Evolutionary conservation across 2,329 filamentous ascomycete species (phyloP).

Genomic region (Neodidymelliopsis sp.): DNA sequence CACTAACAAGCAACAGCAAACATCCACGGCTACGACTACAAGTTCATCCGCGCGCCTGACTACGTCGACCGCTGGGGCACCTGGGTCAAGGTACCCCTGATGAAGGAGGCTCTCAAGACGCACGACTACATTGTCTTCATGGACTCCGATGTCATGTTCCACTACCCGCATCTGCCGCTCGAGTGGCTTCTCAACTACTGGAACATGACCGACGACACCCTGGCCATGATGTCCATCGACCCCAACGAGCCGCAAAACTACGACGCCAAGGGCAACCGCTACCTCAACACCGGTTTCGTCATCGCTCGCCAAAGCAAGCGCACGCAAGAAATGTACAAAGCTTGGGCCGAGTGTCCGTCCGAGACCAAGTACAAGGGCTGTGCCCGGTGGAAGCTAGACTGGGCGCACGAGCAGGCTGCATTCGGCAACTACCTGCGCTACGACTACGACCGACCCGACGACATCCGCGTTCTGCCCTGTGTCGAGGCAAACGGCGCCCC

Average conservation of each 20-base stretch:
- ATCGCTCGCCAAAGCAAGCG: slow-evolving; percentile 51
- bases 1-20: slow-evolving; percentile 41
- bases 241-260: slow-evolving; percentile 53
- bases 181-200: slow-evolving; percentile 62
- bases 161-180: slow-evolving; percentile 56
- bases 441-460: slow-evolving; percentile 47
- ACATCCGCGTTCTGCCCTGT: slow-evolving; percentile 49
- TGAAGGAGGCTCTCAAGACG: slow-evolving; percentile 51
- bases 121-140: slow-evolving; percentile 57
- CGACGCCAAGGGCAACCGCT: slow-evolving; percentile 51
- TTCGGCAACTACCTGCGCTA: slow-evolving; percentile 51
- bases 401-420: slow-evolving; percentile 50
- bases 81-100: slow-evolving; percentile 60
- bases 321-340: slow-evolving; percentile 49
- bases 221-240: slow-evolving; percentile 57
- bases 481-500: slow-evolving; percentile 50
- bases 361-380: slow-evolving; percentile 47
- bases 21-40: slow-evolving; percentile 61
- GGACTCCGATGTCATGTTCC: slow-evolving; percentile 59
- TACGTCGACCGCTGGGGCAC: slow-evolving; percentile 54
- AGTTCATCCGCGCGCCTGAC: slow-evolving; percentile 54
- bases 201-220: slow-evolving; percentile 55
- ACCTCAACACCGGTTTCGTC: slow-evolving; percentile 56
- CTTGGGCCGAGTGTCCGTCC: slow-evolving; percentile 49
- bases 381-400: slow-evolving; percentile 45